phyloP scores from a whole-genome alignment of 78 protist species.

The Polysphondylium violaceum region DNA sequence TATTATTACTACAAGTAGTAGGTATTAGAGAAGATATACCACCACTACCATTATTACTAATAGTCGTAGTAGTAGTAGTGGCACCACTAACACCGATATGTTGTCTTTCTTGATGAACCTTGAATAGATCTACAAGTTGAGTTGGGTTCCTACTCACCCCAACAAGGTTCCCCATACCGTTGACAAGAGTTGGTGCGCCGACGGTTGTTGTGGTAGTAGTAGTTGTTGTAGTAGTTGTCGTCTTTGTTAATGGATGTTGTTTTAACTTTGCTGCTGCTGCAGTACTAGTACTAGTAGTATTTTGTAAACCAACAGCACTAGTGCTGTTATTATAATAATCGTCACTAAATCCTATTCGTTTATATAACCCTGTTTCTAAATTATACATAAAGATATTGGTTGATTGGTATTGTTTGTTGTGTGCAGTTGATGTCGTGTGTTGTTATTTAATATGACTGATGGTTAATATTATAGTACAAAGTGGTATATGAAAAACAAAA shows the following conservation, averaged over 20 bases:
- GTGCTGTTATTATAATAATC: background rate
- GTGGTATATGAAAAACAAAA: too few species aligned
- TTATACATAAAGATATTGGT: background rate
- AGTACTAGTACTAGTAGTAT: too few species aligned
- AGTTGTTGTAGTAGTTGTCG: slow-evolving; percentile 42
- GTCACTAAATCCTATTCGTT: slow-evolving; percentile 14
- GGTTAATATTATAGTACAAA: too few species aligned
- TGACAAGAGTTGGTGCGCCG: background rate
- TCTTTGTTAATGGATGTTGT: slow-evolving; percentile 38
- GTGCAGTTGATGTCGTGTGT: background rate
- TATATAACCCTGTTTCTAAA: background rate
- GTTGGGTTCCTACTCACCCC: slow-evolving; percentile 8
- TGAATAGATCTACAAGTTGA: background rate
- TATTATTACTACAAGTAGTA: background rate
- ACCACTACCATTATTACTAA: background rate
- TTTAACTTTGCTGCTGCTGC: background rate
- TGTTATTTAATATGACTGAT: background rate
- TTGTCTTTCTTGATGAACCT: slow-evolving; percentile 1
- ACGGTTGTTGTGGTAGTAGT: slow-evolving; percentile 10
- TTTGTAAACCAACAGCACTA: too few species aligned
- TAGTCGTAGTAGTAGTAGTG: background rate
- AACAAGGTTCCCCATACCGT: background rate
- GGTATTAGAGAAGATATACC: background rate
- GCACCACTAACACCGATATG: background rate
- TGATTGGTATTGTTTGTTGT: background rate